These are phyloP conservation scores for Phanerochaete carnosa DNA, from an alignment of 768 basidiomycete species.

Conservation along the genomic window DNA sequence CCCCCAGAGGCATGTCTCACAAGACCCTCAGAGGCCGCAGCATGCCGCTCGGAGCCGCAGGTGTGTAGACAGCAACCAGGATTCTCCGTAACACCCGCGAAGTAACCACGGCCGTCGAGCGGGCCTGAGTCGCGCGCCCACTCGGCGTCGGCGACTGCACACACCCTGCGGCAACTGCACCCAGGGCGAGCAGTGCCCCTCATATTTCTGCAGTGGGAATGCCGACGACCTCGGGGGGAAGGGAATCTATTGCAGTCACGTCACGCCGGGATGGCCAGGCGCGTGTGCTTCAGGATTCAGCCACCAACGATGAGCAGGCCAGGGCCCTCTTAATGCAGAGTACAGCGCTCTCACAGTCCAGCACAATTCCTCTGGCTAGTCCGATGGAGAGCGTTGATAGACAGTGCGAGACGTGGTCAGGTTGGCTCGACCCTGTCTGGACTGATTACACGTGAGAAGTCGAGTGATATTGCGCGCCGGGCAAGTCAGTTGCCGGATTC, in stretches of 20 bases:
- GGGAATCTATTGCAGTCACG: not conserved
- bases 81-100: conserved; percentile 14
- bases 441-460: not conserved
- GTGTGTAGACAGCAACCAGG: not conserved
- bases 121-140: not conserved
- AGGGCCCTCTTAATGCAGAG: not conserved
- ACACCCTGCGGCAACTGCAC: no score
- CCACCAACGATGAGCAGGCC: not conserved
- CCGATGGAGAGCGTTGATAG: not conserved
- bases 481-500: not conserved
- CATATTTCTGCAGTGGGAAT: not conserved
- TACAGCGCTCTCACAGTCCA: not conserved
- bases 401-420: not conserved
- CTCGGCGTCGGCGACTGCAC: conserved; percentile 3
- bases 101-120: conserved; percentile 7
- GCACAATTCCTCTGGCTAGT: not conserved
- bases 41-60: not conserved
- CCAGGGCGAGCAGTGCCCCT: not conserved
- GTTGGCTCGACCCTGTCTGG: not conserved
- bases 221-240: not conserved
- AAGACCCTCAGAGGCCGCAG: not conserved
- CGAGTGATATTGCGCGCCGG: not conserved
- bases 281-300: not conserved
- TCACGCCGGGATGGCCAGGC: not conserved
- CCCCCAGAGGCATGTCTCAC: not conserved